Evolutionary conservation across 2,329 filamentous ascomycete species (phyloP), one percentile per base, ranked within the genome.

Genomic region (Pseudocercospora musae): DNA sequence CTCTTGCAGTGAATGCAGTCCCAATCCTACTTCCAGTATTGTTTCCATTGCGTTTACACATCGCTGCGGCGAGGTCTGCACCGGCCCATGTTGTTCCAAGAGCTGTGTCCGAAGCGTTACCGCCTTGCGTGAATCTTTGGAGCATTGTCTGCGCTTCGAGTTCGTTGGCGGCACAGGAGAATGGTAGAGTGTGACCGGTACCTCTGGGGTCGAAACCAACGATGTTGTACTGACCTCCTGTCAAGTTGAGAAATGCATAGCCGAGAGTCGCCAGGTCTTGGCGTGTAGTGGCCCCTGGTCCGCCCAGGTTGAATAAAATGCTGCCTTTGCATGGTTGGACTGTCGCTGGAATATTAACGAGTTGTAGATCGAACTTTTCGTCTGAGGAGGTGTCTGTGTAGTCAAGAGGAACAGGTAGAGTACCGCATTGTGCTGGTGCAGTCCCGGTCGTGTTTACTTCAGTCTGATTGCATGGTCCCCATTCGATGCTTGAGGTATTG

Each of bases 1-100:
- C 81, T 33, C 80, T 70, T 0, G 76, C 81, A 0, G 75, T 73
- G 62, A 79, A 82, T 0, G 78, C 76, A 0, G 79, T 82, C 9
- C 81, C 78, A 3, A 82, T 66, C 7, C 78, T 66, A 4, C 58
- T 57, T 1, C 74, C 79, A 0, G 69, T 78, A 2, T 76, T 66
- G 15, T 74, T 65, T 15, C 52, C 40, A 23, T 54, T 33, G 4
- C 58, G 50, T 13, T 58, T 37, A 49, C 66, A 68, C 10, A 33
- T 42, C 15, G 42, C 29, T 23, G 64, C 65, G 8, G 61, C 29
- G 11, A 63, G 55, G 59, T 54, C 9, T 25, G 29, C 25, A 15
- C 59, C 53, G 13, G 62, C 61, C 66, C 66, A 68, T n/a, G 62
- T 49, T 27, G 29, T 37, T 13, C 64, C 69, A 4, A 60, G 31